Evolutionary conservation across 192 early-diverging fungal genomes (phyloP), one percentile per base, ranked within the genome.

Genomic region (Mortierella hygrophila): DNA sequence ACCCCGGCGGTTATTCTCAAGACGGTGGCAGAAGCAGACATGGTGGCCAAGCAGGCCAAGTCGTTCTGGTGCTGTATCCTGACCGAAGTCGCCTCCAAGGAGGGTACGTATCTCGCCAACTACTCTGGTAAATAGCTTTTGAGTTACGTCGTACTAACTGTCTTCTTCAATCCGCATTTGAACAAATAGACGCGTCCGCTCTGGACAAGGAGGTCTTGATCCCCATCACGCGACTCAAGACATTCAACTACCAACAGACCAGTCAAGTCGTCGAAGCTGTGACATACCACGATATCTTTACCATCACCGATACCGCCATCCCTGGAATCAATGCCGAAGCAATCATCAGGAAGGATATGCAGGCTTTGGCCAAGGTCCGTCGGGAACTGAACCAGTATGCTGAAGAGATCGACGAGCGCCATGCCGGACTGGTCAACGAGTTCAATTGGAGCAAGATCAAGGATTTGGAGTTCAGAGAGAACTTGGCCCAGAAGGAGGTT

Each of bases 371-470:
- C 41, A 86, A 86, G 68, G 78, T 69, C 63, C 75, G 70, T 29
- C 77, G 70, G 68, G 57, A 82, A 18, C 29, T 85, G 60, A 74
- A 49, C 63, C 72, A 71, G 32, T 90, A 82, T 78, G 84, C 76
- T 3, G 84, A 86, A 29, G 68, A 81, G 38, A 57, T 86, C 18
- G 84, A 86, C 16, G 84, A 86, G 5, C 55, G 52, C 6, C 54
- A 78, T 11, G 32, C 29, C 0, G 84, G 84, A 37, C 23, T 77
- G 23, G 79, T 81, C 11, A 85, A 90, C 4, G 98, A 98, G 82
- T 93, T 93, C 70, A 95, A 96, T 63, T 98, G 96, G 96, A 83
- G 84, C 57, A 97, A 96, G 83, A 93, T 99, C 75, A 93, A 95
- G 40, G 94, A 97, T 38, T 81, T 98, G 16, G 97, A 98, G 20